A percentile compares a stretch with the other conserved stretches of the same genome.
Conservation (phyloP, 306 rosid species). For the Vigna radiata region DNA sequence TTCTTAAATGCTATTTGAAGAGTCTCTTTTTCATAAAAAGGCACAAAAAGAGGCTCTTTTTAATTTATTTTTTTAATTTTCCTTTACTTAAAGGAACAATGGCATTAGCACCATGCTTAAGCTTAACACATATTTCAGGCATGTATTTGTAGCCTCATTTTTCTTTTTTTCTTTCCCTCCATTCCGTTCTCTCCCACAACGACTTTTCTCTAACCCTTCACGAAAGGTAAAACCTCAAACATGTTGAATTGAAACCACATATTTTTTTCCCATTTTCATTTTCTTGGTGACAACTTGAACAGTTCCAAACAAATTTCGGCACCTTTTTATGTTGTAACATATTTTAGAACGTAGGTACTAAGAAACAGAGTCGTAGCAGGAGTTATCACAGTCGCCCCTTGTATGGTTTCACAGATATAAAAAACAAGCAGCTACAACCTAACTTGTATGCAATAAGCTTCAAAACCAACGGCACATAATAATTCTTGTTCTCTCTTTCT, state of each 20-base stretch:
- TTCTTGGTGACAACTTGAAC: not conserved
- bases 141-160: not conserved
- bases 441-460: conserved; percentile 38
- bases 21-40: not conserved
- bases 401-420: conserved; percentile 45
- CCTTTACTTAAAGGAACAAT: conserved; percentile 13
- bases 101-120: conserved; percentile 21
- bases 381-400: conserved; percentile 48
- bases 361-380: conserved; percentile 36
- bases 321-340: conserved; percentile 11
- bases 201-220: not conserved
- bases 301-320: not conserved
- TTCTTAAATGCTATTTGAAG: not conserved
- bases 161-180: not conserved
- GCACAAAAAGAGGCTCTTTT: not conserved
- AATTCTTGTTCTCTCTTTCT: not conserved
- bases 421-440: conserved; percentile 56
- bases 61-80: not conserved
- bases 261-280: not conserved
- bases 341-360: conserved; percentile 28
- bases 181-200: not conserved
- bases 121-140: conserved; percentile 11
- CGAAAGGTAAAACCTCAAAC: conserved; percentile 10
- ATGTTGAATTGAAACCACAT: not conserved
- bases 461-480: conserved; percentile 62